Percentiles rank a stretch among this genome's conserved stretches.
phyloP scores from a whole-genome alignment of 2,329 filamentous ascomycete genomes.

The Diaporthe eres region DNA sequence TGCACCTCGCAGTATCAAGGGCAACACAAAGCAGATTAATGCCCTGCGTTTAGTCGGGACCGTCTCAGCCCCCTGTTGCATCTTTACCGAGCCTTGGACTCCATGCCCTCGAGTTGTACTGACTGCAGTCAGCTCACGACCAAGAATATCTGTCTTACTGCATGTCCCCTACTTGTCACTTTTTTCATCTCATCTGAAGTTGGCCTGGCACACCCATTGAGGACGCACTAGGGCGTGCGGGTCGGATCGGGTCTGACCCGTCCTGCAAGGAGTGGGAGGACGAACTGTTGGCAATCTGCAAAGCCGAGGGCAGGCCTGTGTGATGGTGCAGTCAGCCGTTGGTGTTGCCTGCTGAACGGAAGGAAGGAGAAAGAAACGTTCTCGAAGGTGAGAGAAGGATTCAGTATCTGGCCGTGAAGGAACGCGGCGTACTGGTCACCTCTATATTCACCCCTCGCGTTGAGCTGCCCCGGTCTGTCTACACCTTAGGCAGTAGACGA shows the following conservation, averaged over 20 bases:
- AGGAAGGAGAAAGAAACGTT: background rate
- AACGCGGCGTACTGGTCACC: background rate
- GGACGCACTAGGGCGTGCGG: slow-evolving; percentile 24
- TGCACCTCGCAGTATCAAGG: background rate
- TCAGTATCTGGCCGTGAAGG: background rate
- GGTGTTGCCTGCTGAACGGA: background rate
- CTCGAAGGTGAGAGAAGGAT: slow-evolving; percentile 32
- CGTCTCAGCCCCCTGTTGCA: too few species aligned
- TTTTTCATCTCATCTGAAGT: slow-evolving; percentile 12
- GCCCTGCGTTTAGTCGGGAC: background rate
- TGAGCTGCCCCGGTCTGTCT: too few species aligned
- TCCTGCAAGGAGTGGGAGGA: slow-evolving; percentile 25
- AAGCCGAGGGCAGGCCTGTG: background rate
- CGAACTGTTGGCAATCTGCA: slow-evolving; percentile 4
- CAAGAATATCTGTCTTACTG: background rate
- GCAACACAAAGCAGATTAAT: background rate
- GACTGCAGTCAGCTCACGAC: slow-evolving; percentile 13
- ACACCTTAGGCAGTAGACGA: too few species aligned
- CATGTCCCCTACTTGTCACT: background rate
- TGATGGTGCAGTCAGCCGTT: background rate
- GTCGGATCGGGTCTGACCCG: slow-evolving; percentile 27
- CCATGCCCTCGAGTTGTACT: background rate
- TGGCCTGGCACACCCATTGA: background rate
- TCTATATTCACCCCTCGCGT: too few species aligned
- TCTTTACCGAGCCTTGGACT: background rate